phyloP scores from a whole-genome alignment of 2,329 filamentous ascomycete genomes.

The Diaporthe amygdali region DNA sequence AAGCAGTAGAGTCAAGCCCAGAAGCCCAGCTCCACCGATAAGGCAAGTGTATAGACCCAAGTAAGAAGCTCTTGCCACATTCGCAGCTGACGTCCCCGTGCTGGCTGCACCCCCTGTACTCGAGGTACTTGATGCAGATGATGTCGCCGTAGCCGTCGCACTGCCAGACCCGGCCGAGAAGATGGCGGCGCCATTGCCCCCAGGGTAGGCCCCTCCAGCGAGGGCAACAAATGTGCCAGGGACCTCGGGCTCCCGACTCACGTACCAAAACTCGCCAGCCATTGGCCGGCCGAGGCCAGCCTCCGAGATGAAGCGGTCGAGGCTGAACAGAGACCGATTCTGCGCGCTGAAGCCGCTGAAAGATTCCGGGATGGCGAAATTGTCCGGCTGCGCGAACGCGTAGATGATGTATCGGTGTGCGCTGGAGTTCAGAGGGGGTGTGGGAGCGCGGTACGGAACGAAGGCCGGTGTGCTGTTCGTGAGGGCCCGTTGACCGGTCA shows the following conservation, averaged over 20 bases:
- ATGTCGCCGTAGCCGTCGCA: neutral
- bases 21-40: neutral
- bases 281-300: slow-evolving; percentile 1
- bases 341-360: slow-evolving; percentile 17
- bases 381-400: slow-evolving; percentile 20
- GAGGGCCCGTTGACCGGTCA: slow-evolving; percentile 10
- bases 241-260: slow-evolving; percentile 10
- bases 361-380: slow-evolving; percentile 13
- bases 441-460: slow-evolving; percentile 11
- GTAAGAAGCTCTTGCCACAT: neutral
- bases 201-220: slow-evolving; percentile 10
- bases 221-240: slow-evolving; percentile 17
- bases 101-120: neutral
- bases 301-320: slow-evolving; percentile 18
- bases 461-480: neutral
- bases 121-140: neutral
- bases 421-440: slow-evolving; percentile 12
- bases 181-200: slow-evolving; percentile 20
- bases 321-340: slow-evolving; percentile 19
- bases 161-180: neutral
- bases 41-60: neutral
- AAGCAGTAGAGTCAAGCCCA: neutral
- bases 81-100: neutral
- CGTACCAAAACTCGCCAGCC: slow-evolving; percentile 22
- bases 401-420: slow-evolving; percentile 25